These are phyloP conservation scores for Elsinoe batatas DNA, from an alignment of 2,329 filamentous ascomycete species.

Conservation along the genomic window DNA sequence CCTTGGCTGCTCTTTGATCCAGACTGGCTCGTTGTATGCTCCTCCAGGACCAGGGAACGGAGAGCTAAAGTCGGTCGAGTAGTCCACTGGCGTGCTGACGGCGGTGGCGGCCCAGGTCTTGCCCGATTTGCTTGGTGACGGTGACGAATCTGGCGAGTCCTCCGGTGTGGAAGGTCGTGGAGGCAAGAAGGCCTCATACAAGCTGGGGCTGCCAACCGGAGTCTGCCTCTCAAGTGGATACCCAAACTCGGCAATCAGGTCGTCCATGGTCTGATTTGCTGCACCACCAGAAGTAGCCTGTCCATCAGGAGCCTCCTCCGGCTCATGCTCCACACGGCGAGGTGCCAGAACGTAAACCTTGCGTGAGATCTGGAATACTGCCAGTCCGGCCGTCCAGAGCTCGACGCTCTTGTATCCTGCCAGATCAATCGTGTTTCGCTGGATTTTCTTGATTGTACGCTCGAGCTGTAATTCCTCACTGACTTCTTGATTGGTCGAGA, in stretches of 20 bases:
- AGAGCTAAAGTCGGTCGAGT: slow-evolving; percentile 6
- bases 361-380: slow-evolving; percentile 25
- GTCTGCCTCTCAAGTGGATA: slow-evolving; percentile 1
- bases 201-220: neutral
- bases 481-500: neutral
- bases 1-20: neutral
- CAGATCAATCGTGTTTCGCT: slow-evolving; percentile 30
- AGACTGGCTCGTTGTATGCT: neutral
- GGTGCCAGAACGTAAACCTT: slow-evolving; percentile 20
- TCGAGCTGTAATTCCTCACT: slow-evolving; percentile 21
- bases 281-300: neutral
- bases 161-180: neutral
- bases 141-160: neutral
- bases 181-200: neutral
- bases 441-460: slow-evolving; percentile 31
- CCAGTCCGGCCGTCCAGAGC: slow-evolving; percentile 30
- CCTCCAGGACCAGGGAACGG: neutral
- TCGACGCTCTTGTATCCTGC: slow-evolving; percentile 25
- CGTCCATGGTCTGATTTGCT: neutral
- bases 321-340: neutral
- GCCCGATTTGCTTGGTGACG: neutral
- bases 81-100: slow-evolving; percentile 1
- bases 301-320: neutral
- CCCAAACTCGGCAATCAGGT: neutral
- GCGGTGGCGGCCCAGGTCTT: slow-evolving; percentile 2